These are phyloP conservation scores for Chrysoporthe austroafricana DNA, from an alignment of 2,329 filamentous ascomycete species.

Conservation along the genomic window DNA sequence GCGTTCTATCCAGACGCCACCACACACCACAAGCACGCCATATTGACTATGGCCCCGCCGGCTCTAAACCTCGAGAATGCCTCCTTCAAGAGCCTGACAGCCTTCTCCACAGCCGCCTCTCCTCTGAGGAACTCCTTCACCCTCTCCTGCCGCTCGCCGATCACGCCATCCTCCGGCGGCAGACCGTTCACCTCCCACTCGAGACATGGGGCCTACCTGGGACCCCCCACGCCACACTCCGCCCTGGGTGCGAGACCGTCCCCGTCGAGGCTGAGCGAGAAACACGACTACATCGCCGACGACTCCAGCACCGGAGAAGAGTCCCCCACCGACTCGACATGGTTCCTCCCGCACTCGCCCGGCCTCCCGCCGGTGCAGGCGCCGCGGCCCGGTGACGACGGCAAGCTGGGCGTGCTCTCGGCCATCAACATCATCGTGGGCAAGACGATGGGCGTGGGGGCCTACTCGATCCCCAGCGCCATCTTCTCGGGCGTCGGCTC, in stretches of 20 bases:
- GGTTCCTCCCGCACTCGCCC: conserved; percentile 33
- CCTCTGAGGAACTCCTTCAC: conserved; percentile 37
- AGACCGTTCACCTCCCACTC: conserved; percentile 4
- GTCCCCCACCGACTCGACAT: conserved; percentile 32
- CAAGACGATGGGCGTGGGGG: conserved; percentile 46
- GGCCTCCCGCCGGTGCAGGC: conserved; percentile 18
- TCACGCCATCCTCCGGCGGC: conserved; percentile 33
- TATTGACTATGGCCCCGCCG: conserved; percentile 31
- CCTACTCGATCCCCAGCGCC: conserved; percentile 61
- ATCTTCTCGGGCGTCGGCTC: conserved; percentile 59
- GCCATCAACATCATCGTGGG: conserved; percentile 44
- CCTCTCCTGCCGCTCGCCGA: conserved; percentile 39
- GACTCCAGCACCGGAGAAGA: conserved; percentile 28
- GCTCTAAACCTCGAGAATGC: conserved; percentile 30
- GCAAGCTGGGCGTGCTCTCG: conserved; percentile 42
- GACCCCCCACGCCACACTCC: conserved; percentile 31
- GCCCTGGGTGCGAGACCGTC: conserved; percentile 21
- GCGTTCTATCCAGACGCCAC: background rate
- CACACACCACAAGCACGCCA: conserved; percentile 10
- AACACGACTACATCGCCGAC: conserved; percentile 25
- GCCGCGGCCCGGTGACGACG: conserved; percentile 29
- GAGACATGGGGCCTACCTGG: conserved; percentile 33
- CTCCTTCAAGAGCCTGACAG: conserved; percentile 28
- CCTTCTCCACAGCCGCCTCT: conserved; percentile 37
- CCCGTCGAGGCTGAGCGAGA: conserved; percentile 22